Conservation (phyloP, 2,329 filamentous ascomycete genomes). For the Golovinomyces cichoracearum region DNA sequence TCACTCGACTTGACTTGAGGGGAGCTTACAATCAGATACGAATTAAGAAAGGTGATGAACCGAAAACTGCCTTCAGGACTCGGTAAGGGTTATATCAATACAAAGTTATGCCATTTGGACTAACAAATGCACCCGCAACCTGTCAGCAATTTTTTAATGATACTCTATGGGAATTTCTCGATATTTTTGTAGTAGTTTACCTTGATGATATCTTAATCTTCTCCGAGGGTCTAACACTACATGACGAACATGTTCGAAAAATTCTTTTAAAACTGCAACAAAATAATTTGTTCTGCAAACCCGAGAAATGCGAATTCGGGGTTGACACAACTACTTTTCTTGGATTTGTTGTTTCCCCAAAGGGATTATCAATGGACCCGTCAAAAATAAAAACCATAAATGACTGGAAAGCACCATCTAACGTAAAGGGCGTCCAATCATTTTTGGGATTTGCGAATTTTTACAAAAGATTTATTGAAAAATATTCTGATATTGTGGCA, state of each 20-base stretch:
- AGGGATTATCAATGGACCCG: background rate
- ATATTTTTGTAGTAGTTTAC: constrained; percentile 2
- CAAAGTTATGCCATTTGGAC: constrained; percentile 1
- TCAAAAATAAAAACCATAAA: background rate
- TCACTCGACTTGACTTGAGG: background rate
- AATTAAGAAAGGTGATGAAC: background rate
- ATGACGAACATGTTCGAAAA: background rate
- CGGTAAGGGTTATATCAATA: constrained; percentile 1
- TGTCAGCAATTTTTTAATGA: background rate
- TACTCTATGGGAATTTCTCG: background rate
- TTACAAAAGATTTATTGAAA: background rate
- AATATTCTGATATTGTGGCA: background rate
- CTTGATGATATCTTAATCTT: constrained; percentile 1
- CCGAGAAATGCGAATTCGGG: background rate
- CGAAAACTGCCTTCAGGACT: background rate
- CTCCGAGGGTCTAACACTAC: background rate
- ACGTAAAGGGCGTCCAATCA: background rate
- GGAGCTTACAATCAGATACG: constrained; percentile 1
- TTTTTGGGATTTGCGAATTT: background rate
- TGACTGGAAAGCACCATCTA: background rate
- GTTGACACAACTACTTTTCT: background rate
- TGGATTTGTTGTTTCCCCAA: background rate
- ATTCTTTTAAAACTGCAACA: background rate
- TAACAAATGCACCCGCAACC: background rate
- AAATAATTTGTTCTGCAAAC: background rate